Conservation (phyloP, 2,329 filamentous ascomycete species). For the Fusarium pininemorale region DNA sequence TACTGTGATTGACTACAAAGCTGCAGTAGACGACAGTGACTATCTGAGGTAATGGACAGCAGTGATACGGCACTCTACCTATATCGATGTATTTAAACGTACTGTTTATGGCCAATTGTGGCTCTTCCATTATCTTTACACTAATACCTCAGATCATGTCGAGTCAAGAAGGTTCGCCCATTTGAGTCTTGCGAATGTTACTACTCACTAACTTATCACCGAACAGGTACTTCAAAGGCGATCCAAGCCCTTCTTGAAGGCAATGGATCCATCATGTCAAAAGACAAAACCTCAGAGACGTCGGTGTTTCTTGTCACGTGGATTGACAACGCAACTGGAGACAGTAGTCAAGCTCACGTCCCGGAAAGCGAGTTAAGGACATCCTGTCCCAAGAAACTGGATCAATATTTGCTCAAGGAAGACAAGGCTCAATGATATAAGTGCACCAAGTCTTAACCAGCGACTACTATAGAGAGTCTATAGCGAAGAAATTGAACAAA, state of each 20-base stretch:
- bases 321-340: neutral
- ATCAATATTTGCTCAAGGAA: neutral
- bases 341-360: rapidly evolving
- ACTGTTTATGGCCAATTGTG: neutral
- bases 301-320: neutral
- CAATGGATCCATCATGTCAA: neutral
- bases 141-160: neutral
- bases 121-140: neutral
- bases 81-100: neutral
- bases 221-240: neutral
- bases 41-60: neutral
- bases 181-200: neutral
- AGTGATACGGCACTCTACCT: neutral
- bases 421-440: neutral
- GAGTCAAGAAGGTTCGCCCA: neutral
- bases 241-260: neutral
- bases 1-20: neutral
- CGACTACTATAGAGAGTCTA: conserved; percentile 40
- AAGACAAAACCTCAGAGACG: neutral
- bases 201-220: neutral
- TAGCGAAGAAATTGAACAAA: conserved; percentile 2
- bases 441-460: conserved; percentile 41
- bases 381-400: neutral
- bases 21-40: neutral
- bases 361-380: neutral